Percentiles rank a stretch among this genome's conserved stretches.
Conservation (phyloP, 257 asterid species). For the Capsicum baccatum region DNA sequence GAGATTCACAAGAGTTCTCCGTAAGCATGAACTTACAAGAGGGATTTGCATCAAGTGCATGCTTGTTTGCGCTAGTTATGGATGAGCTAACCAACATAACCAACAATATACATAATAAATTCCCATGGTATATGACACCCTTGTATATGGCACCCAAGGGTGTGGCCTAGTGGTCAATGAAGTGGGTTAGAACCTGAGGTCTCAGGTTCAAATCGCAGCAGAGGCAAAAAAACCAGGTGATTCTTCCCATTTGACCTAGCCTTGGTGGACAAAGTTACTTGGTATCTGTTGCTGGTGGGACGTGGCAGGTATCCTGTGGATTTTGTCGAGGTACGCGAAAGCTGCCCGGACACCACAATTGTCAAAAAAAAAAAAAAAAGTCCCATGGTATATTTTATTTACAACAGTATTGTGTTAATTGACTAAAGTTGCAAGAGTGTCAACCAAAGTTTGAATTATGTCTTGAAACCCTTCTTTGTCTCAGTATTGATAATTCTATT, state of each 20-base stretch:
- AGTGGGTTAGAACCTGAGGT: too few species aligned
- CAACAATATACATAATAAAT: neutral
- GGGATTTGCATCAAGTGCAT: neutral
- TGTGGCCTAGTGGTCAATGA: too few species aligned
- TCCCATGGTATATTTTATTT: neutral
- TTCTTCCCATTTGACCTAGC: too few species aligned
- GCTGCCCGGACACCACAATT: too few species aligned
- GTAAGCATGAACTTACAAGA: neutral
- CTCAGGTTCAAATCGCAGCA: too few species aligned
- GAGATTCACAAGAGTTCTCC: neutral
- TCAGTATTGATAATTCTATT: neutral
- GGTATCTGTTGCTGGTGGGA: too few species aligned
- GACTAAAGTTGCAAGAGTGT: neutral
- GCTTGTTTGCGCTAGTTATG: neutral
- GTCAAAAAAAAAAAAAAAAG: neutral
- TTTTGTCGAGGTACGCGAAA: too few species aligned
- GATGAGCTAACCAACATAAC: neutral
- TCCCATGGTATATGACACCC: neutral
- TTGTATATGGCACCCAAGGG: too few species aligned
- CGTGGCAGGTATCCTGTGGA: too few species aligned
- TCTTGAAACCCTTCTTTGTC: conserved; percentile 23
- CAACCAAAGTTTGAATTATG: neutral
- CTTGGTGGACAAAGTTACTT: too few species aligned
- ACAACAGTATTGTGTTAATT: neutral
- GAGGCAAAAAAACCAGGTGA: too few species aligned